Evolutionary conservation across 108 stramenopile species (phyloP).

Genomic region (Cylindrotheca closterium): DNA sequence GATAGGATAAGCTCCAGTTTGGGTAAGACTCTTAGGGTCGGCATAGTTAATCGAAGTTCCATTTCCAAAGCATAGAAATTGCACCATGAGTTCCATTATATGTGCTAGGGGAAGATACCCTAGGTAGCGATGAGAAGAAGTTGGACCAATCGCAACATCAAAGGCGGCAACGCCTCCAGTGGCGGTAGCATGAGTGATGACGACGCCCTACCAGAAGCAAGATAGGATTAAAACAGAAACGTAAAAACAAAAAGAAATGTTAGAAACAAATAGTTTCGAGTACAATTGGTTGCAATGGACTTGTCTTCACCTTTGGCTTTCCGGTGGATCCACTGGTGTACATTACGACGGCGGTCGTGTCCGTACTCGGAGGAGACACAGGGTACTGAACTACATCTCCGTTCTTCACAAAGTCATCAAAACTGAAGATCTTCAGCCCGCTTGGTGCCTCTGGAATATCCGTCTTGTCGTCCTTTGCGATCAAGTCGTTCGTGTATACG

Average conservation of each 20-base stretch:
- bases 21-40: constrained; percentile 78
- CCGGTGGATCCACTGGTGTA: constrained; percentile 93
- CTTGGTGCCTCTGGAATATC: constrained; percentile 44
- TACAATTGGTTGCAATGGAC: no score
- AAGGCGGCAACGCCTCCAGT: constrained; percentile 62
- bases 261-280: constrained; percentile 24
- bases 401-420: constrained; percentile 75
- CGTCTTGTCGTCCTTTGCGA: constrained; percentile 55
- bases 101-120: constrained; percentile 80
- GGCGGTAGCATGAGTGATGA: constrained; percentile 84
- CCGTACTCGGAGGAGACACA: constrained; percentile 55
- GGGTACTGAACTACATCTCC: no score
- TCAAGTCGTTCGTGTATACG: constrained; percentile 79
- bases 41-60: constrained; percentile 80
- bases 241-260: no score
- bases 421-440: constrained; percentile 56
- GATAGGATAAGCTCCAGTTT: constrained; percentile 79
- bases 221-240: no score
- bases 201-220: no score
- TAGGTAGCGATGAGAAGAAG: constrained; percentile 49
- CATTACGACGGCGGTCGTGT: constrained; percentile 87
- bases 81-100: constrained; percentile 87
- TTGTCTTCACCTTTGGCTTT: constrained; percentile 91
- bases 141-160: constrained; percentile 24
- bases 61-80: constrained; percentile 55